Evolutionary conservation across 768 basidiomycete species (phyloP), one percentile per base, ranked within the genome.

Genomic region (Coprinopsis marcescibilis): DNA sequence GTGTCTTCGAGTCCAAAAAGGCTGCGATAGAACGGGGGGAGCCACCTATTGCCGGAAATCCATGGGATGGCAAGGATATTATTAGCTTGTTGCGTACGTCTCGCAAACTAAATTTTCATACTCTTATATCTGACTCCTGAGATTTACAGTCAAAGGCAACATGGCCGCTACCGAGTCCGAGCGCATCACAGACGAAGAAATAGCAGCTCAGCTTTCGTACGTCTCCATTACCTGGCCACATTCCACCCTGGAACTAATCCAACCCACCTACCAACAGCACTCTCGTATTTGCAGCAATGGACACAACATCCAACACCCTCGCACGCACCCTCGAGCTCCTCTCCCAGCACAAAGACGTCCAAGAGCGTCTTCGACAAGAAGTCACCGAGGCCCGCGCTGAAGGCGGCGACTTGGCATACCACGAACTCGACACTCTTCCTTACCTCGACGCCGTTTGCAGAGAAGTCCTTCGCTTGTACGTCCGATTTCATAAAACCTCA

Each of bases 11-110:
- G 19, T 46, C 54, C 14, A 71, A 71, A 54, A 67, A 66, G 46
- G 53, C 49, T 20, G 57, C 65, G 3, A 39, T 70, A 6, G 54
- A 51, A 25, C 54, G 57, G 14, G 67, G 63, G 4, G 66, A 68
- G 30, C 57, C 14, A 14, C 45, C 61, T 2, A 63, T 56, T 2
- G 55, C 46, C 50, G 13, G 52, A 49, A 12, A 46, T 59, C 66
- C 36, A 65, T 64, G 60, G 63, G 48, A 70, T 36, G 72, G 72
- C 14, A 72, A 66, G 44, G 75, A 76, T 54, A 65, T 78, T 11
- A 64, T 76, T 52, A 76, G 71, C 51, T 60, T 74, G 15, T 55
- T 76, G 17, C 50, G 76, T 77, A 53, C 21, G 70, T 49, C 5
- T n/a, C n/a, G n/a, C n/a, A n/a, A n/a, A 2, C 6, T 47, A 1